phyloP scores from a whole-genome alignment of 768 basidiomycete genomes.

The Leucosporidium creatinivorum region DNA sequence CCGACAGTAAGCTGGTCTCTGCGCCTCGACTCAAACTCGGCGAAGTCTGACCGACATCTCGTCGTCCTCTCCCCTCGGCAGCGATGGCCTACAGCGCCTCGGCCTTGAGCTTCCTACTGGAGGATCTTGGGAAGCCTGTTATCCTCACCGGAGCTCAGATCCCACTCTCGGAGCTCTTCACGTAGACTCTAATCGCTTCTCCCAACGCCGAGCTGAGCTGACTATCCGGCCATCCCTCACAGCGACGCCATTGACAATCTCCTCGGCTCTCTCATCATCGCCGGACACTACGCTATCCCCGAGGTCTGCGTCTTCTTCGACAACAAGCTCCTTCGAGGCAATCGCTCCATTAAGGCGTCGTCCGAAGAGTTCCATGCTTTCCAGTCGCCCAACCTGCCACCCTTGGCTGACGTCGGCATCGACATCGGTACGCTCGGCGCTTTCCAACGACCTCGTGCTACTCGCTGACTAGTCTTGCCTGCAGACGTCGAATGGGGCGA shows the following conservation, averaged over 20 bases:
- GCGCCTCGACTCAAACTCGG: background rate
- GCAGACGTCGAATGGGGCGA: constrained; percentile 70
- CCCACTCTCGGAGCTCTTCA: constrained; percentile 65
- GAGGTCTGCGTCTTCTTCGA: constrained; percentile 72
- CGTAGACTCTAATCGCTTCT: no score
- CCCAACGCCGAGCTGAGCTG: no score
- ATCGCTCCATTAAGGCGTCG: constrained; percentile 33
- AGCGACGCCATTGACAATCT: constrained; percentile 93
- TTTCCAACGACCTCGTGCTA: rapidly evolving
- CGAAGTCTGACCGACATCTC: background rate
- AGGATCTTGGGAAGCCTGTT: constrained; percentile 79
- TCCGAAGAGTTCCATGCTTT: constrained; percentile 30
- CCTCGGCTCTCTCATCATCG: constrained; percentile 77
- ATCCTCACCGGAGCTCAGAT: constrained; percentile 92
- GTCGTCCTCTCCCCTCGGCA: background rate
- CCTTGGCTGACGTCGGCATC: constrained; percentile 61
- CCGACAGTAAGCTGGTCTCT: constrained; percentile 59
- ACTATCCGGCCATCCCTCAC: constrained; percentile 41
- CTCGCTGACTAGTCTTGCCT: background rate
- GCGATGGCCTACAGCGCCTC: constrained; percentile 61
- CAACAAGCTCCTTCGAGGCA: constrained; percentile 69
- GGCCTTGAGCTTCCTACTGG: constrained; percentile 80
- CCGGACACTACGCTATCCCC: constrained; percentile 85
- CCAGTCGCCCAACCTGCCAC: constrained; percentile 13
- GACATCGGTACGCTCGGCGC: constrained; percentile 51